A percentile compares a stretch with the other conserved stretches of the same genome.
Conservation (phyloP, 129 eudicot species). For the Dittrichia graveolens region DNA sequence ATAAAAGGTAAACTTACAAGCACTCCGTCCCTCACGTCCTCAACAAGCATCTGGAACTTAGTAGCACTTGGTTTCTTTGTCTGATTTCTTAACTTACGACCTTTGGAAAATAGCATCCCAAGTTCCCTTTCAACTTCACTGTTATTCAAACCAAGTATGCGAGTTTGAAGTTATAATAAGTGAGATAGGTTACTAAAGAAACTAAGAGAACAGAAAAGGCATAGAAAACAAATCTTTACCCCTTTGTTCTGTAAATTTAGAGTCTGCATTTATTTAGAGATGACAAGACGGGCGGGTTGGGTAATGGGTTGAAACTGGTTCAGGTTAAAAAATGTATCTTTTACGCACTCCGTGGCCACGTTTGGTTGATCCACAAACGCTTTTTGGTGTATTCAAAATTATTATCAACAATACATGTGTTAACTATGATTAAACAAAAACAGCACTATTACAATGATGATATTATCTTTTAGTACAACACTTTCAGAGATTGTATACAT, state of each 20-base stretch:
- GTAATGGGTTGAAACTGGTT: neutral
- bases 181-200: neutral
- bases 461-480: neutral
- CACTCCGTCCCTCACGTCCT: constrained; percentile 94
- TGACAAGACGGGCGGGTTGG: neutral
- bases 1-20: constrained; percentile 59
- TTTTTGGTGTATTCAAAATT: neutral
- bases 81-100: constrained; percentile 57
- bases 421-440: neutral
- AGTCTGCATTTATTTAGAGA: neutral
- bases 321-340: neutral
- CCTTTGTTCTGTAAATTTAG: no score
- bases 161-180: neutral
- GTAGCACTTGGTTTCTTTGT: constrained; percentile 57
- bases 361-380: neutral
- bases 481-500: neutral
- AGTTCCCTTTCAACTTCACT: constrained; percentile 98
- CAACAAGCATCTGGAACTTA: constrained; percentile 91
- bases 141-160: constrained; percentile 27
- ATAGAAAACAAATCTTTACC: no score
- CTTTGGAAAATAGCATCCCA: constrained; percentile 80
- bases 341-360: neutral
- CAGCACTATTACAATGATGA: neutral
- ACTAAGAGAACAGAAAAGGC: neutral
- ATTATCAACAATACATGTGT: neutral